phyloP scores from a whole-genome alignment of 768 basidiomycete species.

The Lenzites betulinus region DNA sequence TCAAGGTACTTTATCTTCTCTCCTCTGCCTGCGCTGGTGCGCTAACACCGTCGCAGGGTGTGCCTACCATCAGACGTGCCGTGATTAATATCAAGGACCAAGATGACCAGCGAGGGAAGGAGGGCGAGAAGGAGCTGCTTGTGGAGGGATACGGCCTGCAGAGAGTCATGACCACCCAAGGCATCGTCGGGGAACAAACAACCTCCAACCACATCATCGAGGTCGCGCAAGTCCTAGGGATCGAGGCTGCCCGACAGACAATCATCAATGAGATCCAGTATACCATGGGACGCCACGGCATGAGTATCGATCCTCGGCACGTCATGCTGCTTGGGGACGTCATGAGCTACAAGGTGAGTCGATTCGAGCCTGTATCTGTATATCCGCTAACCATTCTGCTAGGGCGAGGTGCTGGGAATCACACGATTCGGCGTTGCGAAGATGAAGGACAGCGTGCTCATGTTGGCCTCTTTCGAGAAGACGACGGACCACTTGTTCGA shows the following conservation, averaged over 20 bases:
- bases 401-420: slow-evolving; percentile 98
- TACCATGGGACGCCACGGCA: slow-evolving; percentile 96
- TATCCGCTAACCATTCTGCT: not conserved
- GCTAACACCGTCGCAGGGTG: slow-evolving; percentile 50
- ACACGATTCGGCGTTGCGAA: slow-evolving; percentile 99
- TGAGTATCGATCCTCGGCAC: slow-evolving; percentile 98
- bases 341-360: slow-evolving; percentile 90
- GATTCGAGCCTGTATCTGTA: not conserved
- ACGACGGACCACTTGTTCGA: slow-evolving; percentile 99
- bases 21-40: not conserved
- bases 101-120: slow-evolving; percentile 74
- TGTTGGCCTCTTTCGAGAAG: slow-evolving; percentile 99
- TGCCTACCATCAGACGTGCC: slow-evolving; percentile 84
- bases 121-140: slow-evolving; percentile 87
- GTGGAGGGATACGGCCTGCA: slow-evolving; percentile 97
- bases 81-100: slow-evolving; percentile 96
- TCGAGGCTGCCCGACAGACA: slow-evolving; percentile 91
- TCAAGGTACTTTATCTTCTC: slow-evolving; percentile 60
- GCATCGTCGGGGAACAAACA: slow-evolving; percentile 90
- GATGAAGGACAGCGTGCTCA: slow-evolving; percentile 99
- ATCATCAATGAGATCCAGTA: slow-evolving; percentile 98
- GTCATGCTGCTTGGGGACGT: slow-evolving; percentile 98
- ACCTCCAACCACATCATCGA: slow-evolving; percentile 98
- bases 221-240: slow-evolving; percentile 92
- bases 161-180: slow-evolving; percentile 96